Percentiles rank a stretch among this genome's conserved stretches.
Evolutionary conservation across 495 filamentous ascomycete species (phyloP).

Genomic region (Aspergillus funiculosus): DNA sequence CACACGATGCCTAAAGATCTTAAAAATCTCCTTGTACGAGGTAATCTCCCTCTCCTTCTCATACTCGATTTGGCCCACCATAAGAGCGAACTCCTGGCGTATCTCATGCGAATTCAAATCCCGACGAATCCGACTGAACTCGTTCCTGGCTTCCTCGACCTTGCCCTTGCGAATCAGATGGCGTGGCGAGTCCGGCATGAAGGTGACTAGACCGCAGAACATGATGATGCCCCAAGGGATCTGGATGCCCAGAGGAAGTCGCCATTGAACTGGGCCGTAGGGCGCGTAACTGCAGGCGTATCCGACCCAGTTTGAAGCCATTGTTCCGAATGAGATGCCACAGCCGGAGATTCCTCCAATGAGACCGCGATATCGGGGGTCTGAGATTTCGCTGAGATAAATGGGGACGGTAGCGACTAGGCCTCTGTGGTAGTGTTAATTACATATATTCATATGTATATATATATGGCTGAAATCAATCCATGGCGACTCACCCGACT

Average conservation of each 20-base stretch:
- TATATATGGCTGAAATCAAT: too few relatives aligned
- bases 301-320: conserved; percentile 55
- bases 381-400: conserved; percentile 54
- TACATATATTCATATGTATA: neutral
- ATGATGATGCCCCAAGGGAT: conserved; percentile 56
- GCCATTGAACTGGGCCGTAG: conserved; percentile 51
- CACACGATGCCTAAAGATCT: conserved; percentile 45
- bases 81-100: conserved; percentile 49
- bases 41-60: conserved; percentile 53
- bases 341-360: conserved; percentile 56
- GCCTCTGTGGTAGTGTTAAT: conserved; percentile 25
- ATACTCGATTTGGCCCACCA: conserved; percentile 55
- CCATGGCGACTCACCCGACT: conserved; percentile 49
- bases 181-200: conserved; percentile 56
- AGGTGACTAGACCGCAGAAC: conserved; percentile 50
- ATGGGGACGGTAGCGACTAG: conserved; percentile 54
- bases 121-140: conserved; percentile 46
- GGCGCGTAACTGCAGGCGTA: conserved; percentile 52
- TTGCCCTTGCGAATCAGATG: conserved; percentile 51
- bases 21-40: conserved; percentile 48
- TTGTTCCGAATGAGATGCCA: conserved; percentile 53
- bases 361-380: conserved; percentile 47
- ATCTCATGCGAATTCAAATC: conserved; percentile 44
- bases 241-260: conserved; percentile 52
- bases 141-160: conserved; percentile 42